A percentile compares a stretch with the other conserved stretches of the same genome.
These are phyloP conservation scores for Evernia prunastri DNA, from an alignment of 495 filamentous ascomycete genomes.

Conservation along the genomic window DNA sequence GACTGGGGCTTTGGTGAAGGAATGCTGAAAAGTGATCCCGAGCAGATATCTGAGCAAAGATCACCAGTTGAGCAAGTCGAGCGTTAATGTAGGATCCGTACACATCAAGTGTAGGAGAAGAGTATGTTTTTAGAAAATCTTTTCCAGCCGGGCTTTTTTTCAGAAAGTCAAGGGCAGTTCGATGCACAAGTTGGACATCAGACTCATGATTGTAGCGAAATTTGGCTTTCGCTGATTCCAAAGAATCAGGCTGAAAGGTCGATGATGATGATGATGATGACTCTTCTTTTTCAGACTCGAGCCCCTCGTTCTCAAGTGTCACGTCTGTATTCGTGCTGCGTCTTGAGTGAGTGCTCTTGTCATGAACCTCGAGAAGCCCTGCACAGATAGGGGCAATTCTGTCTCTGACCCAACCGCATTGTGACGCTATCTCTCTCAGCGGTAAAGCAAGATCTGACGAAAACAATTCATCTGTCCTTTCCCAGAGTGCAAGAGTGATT, in stretches of 20 bases:
- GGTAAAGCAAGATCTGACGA: background rate
- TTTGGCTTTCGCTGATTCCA: too few relatives aligned
- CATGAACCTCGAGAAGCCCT: constrained; percentile 5
- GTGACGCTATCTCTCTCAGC: background rate
- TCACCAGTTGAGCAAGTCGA: background rate
- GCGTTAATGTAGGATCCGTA: background rate
- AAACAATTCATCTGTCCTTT: background rate
- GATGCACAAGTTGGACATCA: constrained; percentile 2
- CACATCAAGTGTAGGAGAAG: background rate
- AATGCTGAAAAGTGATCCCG: too few relatives aligned
- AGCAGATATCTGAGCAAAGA: too few relatives aligned
- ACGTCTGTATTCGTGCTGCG: background rate
- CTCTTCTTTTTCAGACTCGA: too few relatives aligned
- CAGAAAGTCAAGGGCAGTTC: constrained; percentile 8
- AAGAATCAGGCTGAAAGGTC: too few relatives aligned
- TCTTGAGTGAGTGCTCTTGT: background rate
- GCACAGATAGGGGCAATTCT: constrained; percentile 1
- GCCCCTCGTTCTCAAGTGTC: too few relatives aligned
- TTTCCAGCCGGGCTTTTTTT: background rate
- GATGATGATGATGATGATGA: too few relatives aligned
- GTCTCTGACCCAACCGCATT: background rate
- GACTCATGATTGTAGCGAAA: too few relatives aligned
- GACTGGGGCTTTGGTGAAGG: too few relatives aligned
- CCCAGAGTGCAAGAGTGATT: background rate
- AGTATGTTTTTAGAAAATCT: background rate